phyloP scores from a whole-genome alignment of 305 asterid species.

The Nicotiana rustica region DNA sequence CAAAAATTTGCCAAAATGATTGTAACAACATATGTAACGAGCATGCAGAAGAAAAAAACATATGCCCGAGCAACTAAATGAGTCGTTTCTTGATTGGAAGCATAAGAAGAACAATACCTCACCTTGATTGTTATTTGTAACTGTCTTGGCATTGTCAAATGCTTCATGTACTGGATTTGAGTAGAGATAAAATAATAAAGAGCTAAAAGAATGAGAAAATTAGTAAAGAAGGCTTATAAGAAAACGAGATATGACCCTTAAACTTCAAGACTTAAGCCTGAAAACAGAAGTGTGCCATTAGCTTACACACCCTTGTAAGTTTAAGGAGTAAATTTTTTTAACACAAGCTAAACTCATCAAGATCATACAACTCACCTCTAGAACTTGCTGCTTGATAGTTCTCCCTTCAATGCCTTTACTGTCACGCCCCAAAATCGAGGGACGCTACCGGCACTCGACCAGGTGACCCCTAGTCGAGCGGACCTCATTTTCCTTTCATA shows the following conservation, averaged over 20 bases:
- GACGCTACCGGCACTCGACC: too few species aligned
- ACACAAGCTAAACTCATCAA: not conserved
- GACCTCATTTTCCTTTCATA: too few species aligned
- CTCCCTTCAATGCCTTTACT: constrained; percentile 55
- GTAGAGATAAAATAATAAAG: constrained; percentile 48
- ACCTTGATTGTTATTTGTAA: constrained; percentile 74
- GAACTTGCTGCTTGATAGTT: constrained; percentile 66
- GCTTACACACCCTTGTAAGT: not conserved
- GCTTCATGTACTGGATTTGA: constrained; percentile 92
- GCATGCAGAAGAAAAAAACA: not conserved
- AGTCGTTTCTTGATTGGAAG: constrained; percentile 38
- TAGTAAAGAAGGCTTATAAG: not conserved
- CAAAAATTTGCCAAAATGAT: constrained; percentile 60
- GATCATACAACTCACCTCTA: constrained; percentile 46
- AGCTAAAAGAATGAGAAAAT: constrained; percentile 1
- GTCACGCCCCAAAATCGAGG: too few species aligned
- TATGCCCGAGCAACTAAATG: constrained; percentile 30
- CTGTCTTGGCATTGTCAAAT: constrained; percentile 88
- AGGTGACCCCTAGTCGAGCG: too few species aligned
- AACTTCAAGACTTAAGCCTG: constrained; percentile 27
- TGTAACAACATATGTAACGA: constrained; percentile 44
- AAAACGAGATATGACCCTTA: constrained; percentile 15
- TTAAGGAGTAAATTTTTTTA: not conserved
- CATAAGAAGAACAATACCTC: constrained; percentile 37
- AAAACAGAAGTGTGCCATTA: not conserved